Conservation (phyloP, 441 rosid species). For the Jatropha multifida region DNA sequence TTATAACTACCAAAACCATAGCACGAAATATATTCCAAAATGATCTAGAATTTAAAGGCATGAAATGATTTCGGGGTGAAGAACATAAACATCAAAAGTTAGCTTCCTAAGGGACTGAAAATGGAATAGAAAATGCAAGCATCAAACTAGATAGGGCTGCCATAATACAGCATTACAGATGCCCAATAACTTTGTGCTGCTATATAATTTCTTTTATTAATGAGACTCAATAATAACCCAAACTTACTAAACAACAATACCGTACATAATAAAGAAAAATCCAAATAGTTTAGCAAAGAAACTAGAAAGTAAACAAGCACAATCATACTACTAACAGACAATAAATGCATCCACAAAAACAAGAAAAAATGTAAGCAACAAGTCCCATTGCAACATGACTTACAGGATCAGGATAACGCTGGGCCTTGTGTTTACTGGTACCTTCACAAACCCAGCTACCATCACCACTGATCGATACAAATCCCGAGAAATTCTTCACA, state of each 20-base stretch:
- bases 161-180: not conserved
- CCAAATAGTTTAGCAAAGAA: not conserved
- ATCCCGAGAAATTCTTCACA: slow-evolving; percentile 75
- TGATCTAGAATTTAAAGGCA: not conserved
- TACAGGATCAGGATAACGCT: slow-evolving; percentile 70
- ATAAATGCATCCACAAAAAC: not conserved
- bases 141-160: not conserved
- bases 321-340: not conserved
- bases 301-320: not conserved
- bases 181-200: not conserved
- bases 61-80: not conserved
- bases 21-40: not conserved
- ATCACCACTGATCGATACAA: slow-evolving; percentile 61
- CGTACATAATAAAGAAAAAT: not conserved
- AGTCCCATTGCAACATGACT: slow-evolving; percentile 2
- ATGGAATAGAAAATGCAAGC: not conserved
- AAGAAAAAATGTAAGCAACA: not conserved
- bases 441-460: slow-evolving; percentile 81
- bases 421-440: slow-evolving; percentile 40
- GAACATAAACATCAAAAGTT: not conserved
- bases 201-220: not conserved
- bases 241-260: not conserved
- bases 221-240: not conserved
- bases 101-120: not conserved
- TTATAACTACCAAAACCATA: not conserved